phyloP scores from a whole-genome alignment of 2,329 filamentous ascomycete genomes.

The Basipetospora chlamydospora region DNA sequence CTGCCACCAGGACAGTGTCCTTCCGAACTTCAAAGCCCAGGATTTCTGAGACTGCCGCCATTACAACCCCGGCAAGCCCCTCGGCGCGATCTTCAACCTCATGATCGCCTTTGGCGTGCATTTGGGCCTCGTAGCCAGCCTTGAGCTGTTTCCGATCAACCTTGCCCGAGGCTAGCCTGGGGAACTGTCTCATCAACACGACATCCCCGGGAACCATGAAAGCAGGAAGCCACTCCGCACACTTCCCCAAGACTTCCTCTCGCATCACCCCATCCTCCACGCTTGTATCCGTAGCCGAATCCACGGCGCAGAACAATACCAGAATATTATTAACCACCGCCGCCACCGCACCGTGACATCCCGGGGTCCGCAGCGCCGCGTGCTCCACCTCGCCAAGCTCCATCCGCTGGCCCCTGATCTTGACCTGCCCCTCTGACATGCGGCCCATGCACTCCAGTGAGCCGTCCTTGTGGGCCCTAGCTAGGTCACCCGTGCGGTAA shows the following conservation, averaged over 20 bases:
- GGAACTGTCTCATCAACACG: constrained; percentile 48
- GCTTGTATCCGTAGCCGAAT: constrained; percentile 16
- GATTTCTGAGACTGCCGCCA: constrained; percentile 23
- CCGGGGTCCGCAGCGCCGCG: constrained; percentile 43
- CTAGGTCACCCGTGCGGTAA: constrained; percentile 80
- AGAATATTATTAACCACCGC: constrained; percentile 53
- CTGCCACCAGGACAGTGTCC: constrained; percentile 29
- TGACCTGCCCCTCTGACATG: constrained; percentile 68
- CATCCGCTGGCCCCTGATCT: constrained; percentile 70
- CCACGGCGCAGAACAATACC: constrained; percentile 58
- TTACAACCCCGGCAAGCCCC: constrained; percentile 15
- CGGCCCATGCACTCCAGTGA: constrained; percentile 73
- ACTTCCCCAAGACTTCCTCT: constrained; percentile 39
- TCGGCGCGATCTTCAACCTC: neutral
- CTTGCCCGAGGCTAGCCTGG: constrained; percentile 71
- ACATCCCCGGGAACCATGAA: constrained; percentile 77
- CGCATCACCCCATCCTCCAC: no score
- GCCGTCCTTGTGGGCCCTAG: constrained; percentile 50
- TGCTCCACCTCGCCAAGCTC: constrained; percentile 70
- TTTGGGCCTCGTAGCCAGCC: constrained; percentile 24
- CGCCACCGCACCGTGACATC: constrained; percentile 52
- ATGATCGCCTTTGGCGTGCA: neutral
- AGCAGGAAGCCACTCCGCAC: constrained; percentile 59
- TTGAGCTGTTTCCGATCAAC: constrained; percentile 55
- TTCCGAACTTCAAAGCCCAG: constrained; percentile 22